These are phyloP conservation scores for Yamadazyma diospyri DNA, from an alignment of 1,139 yeast genomes.

Conservation along the genomic window DNA sequence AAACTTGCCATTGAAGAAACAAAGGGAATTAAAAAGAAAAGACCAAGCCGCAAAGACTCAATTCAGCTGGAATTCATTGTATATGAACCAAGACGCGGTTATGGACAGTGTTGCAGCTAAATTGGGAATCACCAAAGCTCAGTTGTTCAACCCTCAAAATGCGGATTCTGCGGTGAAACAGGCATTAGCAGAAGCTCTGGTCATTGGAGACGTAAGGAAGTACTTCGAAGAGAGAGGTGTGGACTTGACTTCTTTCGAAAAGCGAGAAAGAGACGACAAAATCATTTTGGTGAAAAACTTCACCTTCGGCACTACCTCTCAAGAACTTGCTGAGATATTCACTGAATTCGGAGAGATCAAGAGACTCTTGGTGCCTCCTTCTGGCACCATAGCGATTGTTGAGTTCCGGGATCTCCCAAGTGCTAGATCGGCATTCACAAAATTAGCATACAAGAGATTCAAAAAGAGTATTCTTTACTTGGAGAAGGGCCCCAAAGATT, in stretches of 20 bases:
- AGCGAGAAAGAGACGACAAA: slow-evolving; percentile 75
- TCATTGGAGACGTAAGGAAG: slow-evolving; percentile 83
- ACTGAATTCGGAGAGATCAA: slow-evolving; percentile 74
- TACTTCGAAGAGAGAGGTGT: slow-evolving; percentile 85
- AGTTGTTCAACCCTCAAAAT: slow-evolving; percentile 82
- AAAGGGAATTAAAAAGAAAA: slow-evolving; percentile 77
- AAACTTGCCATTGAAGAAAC: slow-evolving; percentile 88
- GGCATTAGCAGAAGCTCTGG: slow-evolving; percentile 96
- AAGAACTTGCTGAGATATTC: slow-evolving; percentile 80
- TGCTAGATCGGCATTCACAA: slow-evolving; percentile 87
- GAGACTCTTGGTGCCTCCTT: slow-evolving; percentile 89
- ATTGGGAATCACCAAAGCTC: slow-evolving; percentile 79
- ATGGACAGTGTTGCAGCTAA: slow-evolving; percentile 83
- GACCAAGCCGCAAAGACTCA: slow-evolving; percentile 81
- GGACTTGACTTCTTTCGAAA: slow-evolving; percentile 69
- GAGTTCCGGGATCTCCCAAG: slow-evolving; percentile 81
- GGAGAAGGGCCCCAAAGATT: slow-evolving; percentile 89
- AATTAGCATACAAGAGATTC: slow-evolving; percentile 81
- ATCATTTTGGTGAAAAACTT: slow-evolving; percentile 84
- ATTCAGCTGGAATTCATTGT: slow-evolving; percentile 93
- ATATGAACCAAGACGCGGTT: slow-evolving; percentile 88
- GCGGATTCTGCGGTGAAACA: slow-evolving; percentile 93
- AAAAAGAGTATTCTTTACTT: slow-evolving; percentile 82
- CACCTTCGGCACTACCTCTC: slow-evolving; percentile 78
- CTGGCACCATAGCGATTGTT: slow-evolving; percentile 95